A percentile compares a stretch with the other conserved stretches of the same genome.
These are phyloP conservation scores for Cutaneotrichosporon spelunceum DNA, from an alignment of 1,284 basidiomycete genomes.

Conservation along the genomic window DNA sequence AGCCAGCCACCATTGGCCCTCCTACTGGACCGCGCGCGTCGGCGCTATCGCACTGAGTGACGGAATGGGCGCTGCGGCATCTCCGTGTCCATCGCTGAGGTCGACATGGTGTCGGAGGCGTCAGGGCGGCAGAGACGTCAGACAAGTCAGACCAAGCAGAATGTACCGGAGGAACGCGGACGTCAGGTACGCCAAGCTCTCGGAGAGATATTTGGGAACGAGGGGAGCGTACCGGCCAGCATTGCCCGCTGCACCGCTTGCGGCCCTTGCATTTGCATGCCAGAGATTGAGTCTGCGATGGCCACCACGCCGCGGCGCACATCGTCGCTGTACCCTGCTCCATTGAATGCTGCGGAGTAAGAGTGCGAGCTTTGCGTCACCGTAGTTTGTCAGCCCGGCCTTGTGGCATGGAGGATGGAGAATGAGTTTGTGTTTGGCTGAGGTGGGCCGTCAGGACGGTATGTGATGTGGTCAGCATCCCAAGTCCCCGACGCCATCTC, in stretches of 20 bases:
- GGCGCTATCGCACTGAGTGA: no score
- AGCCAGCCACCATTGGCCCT: no score
- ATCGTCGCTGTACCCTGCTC: constrained; percentile 48
- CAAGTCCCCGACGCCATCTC: no score
- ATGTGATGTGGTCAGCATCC: no score
- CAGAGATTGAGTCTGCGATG: constrained; percentile 49
- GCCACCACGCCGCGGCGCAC: constrained; percentile 46
- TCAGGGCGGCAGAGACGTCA: no score
- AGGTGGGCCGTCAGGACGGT: no score
- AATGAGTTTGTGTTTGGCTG: no score
- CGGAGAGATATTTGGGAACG: constrained; percentile 48
- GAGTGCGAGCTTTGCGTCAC: constrained; percentile 47
- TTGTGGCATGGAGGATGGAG: neutral
- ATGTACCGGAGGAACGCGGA: constrained; percentile 44
- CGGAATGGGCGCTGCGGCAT: no score
- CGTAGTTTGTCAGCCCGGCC: constrained; percentile 40
- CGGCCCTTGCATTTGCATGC: constrained; percentile 45
- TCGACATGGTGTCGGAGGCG: no score
- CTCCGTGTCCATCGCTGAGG: no score
- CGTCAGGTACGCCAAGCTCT: constrained; percentile 46
- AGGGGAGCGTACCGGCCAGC: constrained; percentile 42
- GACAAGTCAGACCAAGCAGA: no score
- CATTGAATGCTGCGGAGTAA: constrained; percentile 51
- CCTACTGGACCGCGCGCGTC: no score
- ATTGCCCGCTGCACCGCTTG: constrained; percentile 45